Evolutionary conservation across 2,329 filamentous ascomycete genomes (phyloP).

Genomic region (Zasmidium cellare): DNA sequence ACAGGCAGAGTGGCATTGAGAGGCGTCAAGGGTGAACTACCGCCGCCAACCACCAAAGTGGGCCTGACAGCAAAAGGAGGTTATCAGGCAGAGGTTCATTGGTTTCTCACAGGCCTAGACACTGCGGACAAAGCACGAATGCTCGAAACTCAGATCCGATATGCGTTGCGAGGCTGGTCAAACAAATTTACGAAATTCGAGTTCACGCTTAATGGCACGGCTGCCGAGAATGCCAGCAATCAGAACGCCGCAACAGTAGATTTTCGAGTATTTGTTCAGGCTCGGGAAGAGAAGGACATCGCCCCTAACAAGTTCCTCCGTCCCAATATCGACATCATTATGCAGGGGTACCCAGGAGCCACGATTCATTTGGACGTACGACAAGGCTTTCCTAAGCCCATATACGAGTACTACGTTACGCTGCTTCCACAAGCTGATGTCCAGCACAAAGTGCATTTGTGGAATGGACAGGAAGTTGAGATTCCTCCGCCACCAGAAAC

Average conservation of each 20-base stretch:
- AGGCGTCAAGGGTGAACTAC: constrained; percentile 45
- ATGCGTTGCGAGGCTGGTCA: constrained; percentile 36
- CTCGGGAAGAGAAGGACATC: constrained; percentile 28
- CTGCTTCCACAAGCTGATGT: constrained; percentile 32
- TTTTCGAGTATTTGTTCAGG: constrained; percentile 43
- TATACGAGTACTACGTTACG: constrained; percentile 46
- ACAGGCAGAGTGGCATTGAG: constrained; percentile 51
- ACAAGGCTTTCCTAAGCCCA: constrained; percentile 43
- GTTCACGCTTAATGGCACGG: constrained; percentile 44
- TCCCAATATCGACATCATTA: constrained; percentile 49
- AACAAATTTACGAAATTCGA: constrained; percentile 38
- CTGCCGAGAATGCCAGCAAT: constrained; percentile 43
- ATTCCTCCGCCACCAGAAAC: constrained; percentile 36
- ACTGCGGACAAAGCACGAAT: constrained; percentile 49
- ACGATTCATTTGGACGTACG: constrained; percentile 33
- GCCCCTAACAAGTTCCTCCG: constrained; percentile 31
- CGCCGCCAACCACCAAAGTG: constrained; percentile 54
- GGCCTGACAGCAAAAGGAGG: constrained; percentile 49
- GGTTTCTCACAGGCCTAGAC: constrained; percentile 48
- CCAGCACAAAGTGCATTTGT: constrained; percentile 30
- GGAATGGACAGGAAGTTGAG: constrained; percentile 31
- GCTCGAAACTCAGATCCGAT: constrained; percentile 47
- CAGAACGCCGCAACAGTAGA: constrained; percentile 53
- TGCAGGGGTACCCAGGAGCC: constrained; percentile 36
- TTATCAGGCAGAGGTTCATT: constrained; percentile 49